Conservation (phyloP, 2,329 filamentous ascomycete genomes). For the Aspergillus sp. region DNA sequence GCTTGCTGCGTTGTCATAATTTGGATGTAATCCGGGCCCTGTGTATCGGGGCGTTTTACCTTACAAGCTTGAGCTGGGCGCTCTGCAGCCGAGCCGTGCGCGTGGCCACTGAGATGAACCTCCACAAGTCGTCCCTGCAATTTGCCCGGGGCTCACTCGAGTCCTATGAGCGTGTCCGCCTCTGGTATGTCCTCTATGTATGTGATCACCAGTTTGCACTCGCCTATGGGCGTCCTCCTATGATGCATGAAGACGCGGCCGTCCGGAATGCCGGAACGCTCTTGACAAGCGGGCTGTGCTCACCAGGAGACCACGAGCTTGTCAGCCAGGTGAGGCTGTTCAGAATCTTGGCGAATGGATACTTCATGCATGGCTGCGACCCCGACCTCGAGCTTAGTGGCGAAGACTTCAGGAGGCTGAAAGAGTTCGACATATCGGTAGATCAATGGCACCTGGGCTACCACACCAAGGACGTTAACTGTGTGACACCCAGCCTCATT, state of each 20-base stretch:
- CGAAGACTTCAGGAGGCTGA: constrained; percentile 43
- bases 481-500: background rate
- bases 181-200: constrained; percentile 59
- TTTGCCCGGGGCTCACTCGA: constrained; percentile 35
- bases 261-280: constrained; percentile 53
- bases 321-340: constrained; percentile 53
- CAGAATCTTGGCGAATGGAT: constrained; percentile 49
- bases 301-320: constrained; percentile 47
- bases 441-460: constrained; percentile 41
- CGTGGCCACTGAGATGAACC: constrained; percentile 51
- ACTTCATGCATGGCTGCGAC: constrained; percentile 52
- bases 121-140: constrained; percentile 46
- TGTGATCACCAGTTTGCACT: constrained; percentile 61
- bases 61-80: constrained; percentile 57
- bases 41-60: constrained; percentile 57
- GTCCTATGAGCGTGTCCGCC: constrained; percentile 45
- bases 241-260: constrained; percentile 51
- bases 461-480: constrained; percentile 22
- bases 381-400: constrained; percentile 45
- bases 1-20: constrained; percentile 52
- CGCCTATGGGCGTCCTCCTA: constrained; percentile 52
- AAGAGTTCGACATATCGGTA: constrained; percentile 31
- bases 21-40: constrained; percentile 54
- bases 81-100: constrained; percentile 52
- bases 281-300: constrained; percentile 39